Conservation (phyloP, 805 yeast genomes). For the Candida methanosorbosa region DNA sequence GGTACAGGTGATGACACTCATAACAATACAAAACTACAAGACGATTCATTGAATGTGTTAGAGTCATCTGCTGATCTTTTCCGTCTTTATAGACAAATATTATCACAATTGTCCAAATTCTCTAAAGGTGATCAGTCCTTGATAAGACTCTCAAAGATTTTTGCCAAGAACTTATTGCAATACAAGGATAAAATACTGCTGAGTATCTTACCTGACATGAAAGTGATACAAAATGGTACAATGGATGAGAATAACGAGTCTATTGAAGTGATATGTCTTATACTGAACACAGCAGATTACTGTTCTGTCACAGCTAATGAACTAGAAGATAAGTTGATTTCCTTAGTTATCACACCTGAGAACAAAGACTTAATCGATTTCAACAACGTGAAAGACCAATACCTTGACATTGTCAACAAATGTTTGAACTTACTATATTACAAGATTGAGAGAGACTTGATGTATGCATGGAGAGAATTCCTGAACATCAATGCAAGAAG, state of each 20-base stretch:
- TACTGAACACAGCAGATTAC: constrained; percentile 85
- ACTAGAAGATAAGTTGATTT: constrained; percentile 51
- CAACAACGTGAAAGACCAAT: constrained; percentile 46
- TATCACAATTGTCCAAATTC: constrained; percentile 63
- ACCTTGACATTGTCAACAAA: constrained; percentile 46
- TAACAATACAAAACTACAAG: constrained; percentile 10
- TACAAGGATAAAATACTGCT: constrained; percentile 45
- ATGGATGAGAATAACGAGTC: constrained; percentile 44
- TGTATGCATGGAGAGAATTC: constrained; percentile 79
- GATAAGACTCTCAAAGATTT: constrained; percentile 47
- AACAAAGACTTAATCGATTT: constrained; percentile 38
- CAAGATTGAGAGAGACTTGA: constrained; percentile 53
- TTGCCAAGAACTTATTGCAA: constrained; percentile 55
- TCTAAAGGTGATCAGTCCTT: constrained; percentile 35
- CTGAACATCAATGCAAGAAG: constrained; percentile 66
- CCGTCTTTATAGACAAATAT: constrained; percentile 60
- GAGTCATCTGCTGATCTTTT: constrained; percentile 86
- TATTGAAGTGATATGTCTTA: constrained; percentile 55
- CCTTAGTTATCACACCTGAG: constrained; percentile 25
- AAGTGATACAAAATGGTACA: constrained; percentile 20
- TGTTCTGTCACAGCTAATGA: constrained; percentile 73
- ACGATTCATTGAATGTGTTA: constrained; percentile 53
- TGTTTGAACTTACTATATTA: constrained; percentile 47
- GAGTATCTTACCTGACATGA: constrained; percentile 36
- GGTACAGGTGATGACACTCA: constrained; percentile 17